phyloP scores from a whole-genome alignment of 345 rosid genomes.

The Trapa incisa region DNA sequence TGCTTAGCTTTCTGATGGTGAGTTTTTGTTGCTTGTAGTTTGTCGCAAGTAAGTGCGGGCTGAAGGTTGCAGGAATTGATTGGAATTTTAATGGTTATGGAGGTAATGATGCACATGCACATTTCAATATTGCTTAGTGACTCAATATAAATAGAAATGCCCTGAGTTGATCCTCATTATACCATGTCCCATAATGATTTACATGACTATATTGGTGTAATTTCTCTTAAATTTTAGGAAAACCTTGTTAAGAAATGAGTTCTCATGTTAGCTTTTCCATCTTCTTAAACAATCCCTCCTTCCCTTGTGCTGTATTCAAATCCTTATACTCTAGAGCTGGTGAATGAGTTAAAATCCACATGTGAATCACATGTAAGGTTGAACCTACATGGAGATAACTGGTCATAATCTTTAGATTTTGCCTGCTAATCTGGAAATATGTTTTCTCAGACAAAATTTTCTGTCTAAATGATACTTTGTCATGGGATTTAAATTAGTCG shows the following conservation, averaged over 20 bases:
- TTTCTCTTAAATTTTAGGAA: not conserved
- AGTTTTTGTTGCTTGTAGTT: slow-evolving; percentile 27
- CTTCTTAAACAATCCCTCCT: not conserved
- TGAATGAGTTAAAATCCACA: not conserved
- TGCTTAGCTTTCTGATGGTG: not conserved
- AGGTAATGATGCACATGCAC: slow-evolving; percentile 30
- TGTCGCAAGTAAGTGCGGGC: slow-evolving; percentile 35
- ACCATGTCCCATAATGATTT: not conserved
- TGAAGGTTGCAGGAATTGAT: slow-evolving; percentile 65
- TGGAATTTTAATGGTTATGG: slow-evolving; percentile 92
- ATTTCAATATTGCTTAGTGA: not conserved
- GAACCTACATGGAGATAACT: not conserved
- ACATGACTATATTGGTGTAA: not conserved
- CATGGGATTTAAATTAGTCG: not conserved
- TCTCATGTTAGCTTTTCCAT: not conserved
- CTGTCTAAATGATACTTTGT: not conserved
- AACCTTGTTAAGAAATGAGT: not conserved
- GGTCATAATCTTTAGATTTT: not conserved
- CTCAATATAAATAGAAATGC: not conserved
- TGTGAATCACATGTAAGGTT: not conserved
- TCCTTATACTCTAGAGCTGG: not conserved
- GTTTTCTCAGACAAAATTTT: not conserved
- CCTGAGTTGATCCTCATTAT: not conserved
- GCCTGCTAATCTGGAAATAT: not conserved
- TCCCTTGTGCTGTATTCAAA: not conserved